These are phyloP conservation scores for Colletotrichum spinosum DNA, from an alignment of 2,329 filamentous ascomycete genomes.

Conservation along the genomic window DNA sequence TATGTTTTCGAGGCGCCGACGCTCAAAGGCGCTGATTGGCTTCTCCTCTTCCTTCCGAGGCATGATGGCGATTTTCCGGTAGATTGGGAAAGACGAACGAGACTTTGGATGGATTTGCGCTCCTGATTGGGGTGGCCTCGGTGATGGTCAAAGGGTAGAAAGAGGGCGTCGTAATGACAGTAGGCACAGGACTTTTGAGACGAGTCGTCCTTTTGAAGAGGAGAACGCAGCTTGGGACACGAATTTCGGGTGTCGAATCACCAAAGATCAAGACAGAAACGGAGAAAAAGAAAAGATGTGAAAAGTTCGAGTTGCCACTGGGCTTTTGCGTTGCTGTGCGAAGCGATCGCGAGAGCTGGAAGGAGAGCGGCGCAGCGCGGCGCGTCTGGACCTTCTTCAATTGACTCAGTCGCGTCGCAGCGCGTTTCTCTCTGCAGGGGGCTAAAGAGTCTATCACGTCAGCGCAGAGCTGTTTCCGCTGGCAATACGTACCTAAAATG, in stretches of 20 bases:
- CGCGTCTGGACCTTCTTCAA: constrained; percentile 16
- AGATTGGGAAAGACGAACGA: not conserved
- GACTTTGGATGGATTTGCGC: not conserved
- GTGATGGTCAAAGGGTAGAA: too few species aligned
- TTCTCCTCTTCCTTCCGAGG: constrained; percentile 54
- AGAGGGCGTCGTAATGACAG: too few species aligned
- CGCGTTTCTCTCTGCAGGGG: constrained; percentile 32
- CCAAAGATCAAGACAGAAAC: too few species aligned
- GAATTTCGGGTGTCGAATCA: too few species aligned
- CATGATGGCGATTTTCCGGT: constrained; percentile 51
- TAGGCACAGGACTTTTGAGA: not conserved
- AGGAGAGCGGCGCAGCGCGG: constrained; percentile 1
- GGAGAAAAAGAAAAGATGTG: too few species aligned
- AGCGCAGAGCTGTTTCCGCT: not conserved
- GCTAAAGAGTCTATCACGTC: constrained; percentile 21
- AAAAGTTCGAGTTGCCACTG: not conserved
- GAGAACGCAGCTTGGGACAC: too few species aligned
- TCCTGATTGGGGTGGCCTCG: too few species aligned
- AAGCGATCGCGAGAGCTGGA: not conserved
- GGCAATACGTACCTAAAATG: too few species aligned
- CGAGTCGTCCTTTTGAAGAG: too few species aligned
- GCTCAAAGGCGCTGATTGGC: constrained; percentile 85
- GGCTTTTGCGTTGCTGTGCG: not conserved
- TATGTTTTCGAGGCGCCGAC: constrained; percentile 86
- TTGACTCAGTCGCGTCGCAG: constrained; percentile 38